These are phyloP conservation scores for Cryptosporidium parvum DNA, from an alignment of 169 alveolate genomes.

Conservation along the genomic window DNA sequence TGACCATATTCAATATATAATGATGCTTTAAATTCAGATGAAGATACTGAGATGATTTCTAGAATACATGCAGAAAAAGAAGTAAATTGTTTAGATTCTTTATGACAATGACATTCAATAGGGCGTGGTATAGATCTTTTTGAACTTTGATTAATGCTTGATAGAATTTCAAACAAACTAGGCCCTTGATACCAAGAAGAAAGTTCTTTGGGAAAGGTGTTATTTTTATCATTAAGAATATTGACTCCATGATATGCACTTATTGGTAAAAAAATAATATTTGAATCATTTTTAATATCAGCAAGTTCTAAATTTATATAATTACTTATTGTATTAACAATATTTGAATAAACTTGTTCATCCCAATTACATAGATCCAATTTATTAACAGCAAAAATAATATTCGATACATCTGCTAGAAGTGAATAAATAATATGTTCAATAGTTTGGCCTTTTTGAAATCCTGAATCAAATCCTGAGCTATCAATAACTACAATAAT, in stretches of 20 bases:
- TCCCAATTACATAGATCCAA: constrained; percentile 90
- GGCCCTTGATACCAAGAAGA: constrained; percentile 45
- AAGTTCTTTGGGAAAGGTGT: neutral
- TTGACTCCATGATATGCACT: constrained; percentile 46
- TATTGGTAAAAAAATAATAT: constrained; percentile 28
- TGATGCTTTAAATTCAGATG: constrained; percentile 32
- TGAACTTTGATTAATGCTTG: neutral
- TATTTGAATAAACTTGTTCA: constrained; percentile 75
- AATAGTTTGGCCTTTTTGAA: constrained; percentile 91
- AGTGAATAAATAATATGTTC: constrained; percentile 92
- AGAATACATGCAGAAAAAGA: constrained; percentile 25
- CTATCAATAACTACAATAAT: constrained; percentile 77
- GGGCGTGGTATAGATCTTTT: neutral
- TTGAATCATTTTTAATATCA: constrained; percentile 22
- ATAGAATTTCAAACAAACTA: constrained; percentile 22
- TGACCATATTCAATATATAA: constrained; percentile 33
- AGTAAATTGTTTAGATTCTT: neutral
- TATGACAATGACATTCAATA: constrained; percentile 9
- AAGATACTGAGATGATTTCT: constrained; percentile 29
- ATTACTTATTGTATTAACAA: constrained; percentile 4
- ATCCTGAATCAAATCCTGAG: constrained; percentile 91
- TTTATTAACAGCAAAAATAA: constrained; percentile 92
- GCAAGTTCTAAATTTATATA: constrained; percentile 25
- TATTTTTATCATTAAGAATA: neutral
- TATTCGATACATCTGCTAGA: constrained; percentile 88